Evolutionary conservation across 495 filamentous ascomycete genomes (phyloP).

Genomic region (Arthonia radiata): DNA sequence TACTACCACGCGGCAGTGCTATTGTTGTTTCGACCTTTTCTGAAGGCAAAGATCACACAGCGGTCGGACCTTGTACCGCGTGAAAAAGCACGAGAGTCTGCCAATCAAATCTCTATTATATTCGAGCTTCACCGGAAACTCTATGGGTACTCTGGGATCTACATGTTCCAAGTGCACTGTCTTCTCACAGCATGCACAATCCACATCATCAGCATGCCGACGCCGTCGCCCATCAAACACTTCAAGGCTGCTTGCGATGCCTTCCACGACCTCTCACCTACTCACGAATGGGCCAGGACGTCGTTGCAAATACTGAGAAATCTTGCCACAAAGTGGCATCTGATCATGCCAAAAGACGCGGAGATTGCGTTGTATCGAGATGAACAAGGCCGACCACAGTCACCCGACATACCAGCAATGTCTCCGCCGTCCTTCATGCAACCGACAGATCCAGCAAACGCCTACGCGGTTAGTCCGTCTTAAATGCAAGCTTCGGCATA

Average conservation of each 20-base stretch:
- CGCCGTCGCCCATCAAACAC: constrained; percentile 3
- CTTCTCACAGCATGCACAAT: constrained; percentile 13
- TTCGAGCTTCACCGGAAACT: constrained; percentile 7
- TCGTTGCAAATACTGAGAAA: constrained; percentile 7
- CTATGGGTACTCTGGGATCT: constrained; percentile 10
- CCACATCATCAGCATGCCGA: constrained; percentile 12
- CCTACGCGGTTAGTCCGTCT: too few species aligned
- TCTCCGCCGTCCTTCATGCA: too few species aligned
- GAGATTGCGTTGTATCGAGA: too few species aligned
- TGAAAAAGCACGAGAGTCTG: constrained; percentile 11
- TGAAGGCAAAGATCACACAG: constrained; percentile 10
- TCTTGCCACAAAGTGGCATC: constrained; percentile 11
- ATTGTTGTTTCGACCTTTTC: constrained; percentile 16
- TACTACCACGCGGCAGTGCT: constrained; percentile 14
- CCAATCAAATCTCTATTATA: constrained; percentile 9
- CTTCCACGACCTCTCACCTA: constrained; percentile 8
- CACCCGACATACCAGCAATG: too few species aligned
- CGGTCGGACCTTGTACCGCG: constrained; percentile 10
- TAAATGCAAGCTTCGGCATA: too few species aligned
- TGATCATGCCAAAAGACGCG: constrained; percentile 12
- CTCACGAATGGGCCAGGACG: constrained; percentile 6
- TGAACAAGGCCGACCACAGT: too few species aligned
- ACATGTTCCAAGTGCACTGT: constrained; percentile 10
- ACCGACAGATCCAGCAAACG: too few species aligned
- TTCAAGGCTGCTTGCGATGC: constrained; percentile 7